A percentile compares a stretch with the other conserved stretches of the same genome.
phyloP scores from a whole-genome alignment of 441 rosid species.

The Geranium incanum region DNA sequence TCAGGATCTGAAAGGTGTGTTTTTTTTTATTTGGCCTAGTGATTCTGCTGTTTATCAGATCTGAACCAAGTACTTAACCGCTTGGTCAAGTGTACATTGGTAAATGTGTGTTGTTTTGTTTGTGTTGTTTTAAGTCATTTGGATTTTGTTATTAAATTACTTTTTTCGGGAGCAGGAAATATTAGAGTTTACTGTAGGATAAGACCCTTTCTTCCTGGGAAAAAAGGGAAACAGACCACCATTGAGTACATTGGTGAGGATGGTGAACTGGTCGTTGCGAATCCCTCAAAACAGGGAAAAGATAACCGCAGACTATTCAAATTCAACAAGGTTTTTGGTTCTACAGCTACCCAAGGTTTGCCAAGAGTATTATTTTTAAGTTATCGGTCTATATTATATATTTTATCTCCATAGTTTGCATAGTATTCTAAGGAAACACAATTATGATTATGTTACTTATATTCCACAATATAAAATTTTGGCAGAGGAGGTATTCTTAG shows the following conservation, averaged over 20 bases:
- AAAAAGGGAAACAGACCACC: conserved; percentile 46
- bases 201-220: conserved; percentile 70
- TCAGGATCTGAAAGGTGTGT: conserved; percentile 66
- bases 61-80: no score
- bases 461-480: conserved; percentile 13
- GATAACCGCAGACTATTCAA: conserved; percentile 52
- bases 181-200: conserved; percentile 84
- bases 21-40: background rate
- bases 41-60: no score
- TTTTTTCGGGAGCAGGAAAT: conserved; percentile 40
- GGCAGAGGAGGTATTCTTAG: conserved; percentile 79
- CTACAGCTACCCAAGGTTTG: conserved; percentile 49
- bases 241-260: conserved; percentile 63
- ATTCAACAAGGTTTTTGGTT: conserved; percentile 66
- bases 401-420: background rate
- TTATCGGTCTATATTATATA: background rate
- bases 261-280: conserved; percentile 60
- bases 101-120: no score
- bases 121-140: background rate
- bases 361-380: background rate
- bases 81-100: no score
- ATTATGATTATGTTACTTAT: conserved; percentile 5
- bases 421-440: no score
- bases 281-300: conserved; percentile 87
- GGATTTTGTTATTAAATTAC: background rate